Conservation (phyloP, 2,329 filamentous ascomycete species). For the Penicillium expansum region DNA sequence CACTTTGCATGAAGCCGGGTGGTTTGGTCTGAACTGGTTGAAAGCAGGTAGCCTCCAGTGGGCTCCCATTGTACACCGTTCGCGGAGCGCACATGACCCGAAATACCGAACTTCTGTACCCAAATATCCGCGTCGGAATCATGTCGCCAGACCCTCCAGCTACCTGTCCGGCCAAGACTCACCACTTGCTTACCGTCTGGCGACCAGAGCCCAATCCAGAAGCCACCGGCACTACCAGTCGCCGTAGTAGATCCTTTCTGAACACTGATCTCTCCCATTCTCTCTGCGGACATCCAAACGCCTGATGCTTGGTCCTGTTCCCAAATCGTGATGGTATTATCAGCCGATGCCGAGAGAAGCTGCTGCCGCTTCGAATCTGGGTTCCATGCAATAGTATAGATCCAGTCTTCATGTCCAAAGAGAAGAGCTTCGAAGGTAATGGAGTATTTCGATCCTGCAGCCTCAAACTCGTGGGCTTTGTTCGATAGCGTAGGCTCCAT, state of each 20-base stretch:
- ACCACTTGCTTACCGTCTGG: slow-evolving; percentile 71
- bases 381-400: slow-evolving; percentile 82
- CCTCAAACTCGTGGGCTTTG: slow-evolving; percentile 76
- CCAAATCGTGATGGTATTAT: slow-evolving; percentile 94
- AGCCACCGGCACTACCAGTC: slow-evolving; percentile 91
- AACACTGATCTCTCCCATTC: slow-evolving; percentile 88
- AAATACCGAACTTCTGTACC: slow-evolving; percentile 72
- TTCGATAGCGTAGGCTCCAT: slow-evolving; percentile 75
- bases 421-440: slow-evolving; percentile 92
- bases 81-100: slow-evolving; percentile 79
- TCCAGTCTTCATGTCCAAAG: slow-evolving; percentile 96
- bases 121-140: slow-evolving; percentile 63
- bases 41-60: slow-evolving; percentile 78
- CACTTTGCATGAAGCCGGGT: slow-evolving; percentile 82
- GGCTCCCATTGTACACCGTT: slow-evolving; percentile 82
- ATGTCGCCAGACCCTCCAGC: slow-evolving; percentile 84
- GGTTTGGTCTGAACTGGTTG: slow-evolving; percentile 88
- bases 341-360: slow-evolving; percentile 85
- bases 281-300: slow-evolving; percentile 82
- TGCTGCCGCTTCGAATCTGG: slow-evolving; percentile 58
- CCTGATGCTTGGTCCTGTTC: slow-evolving; percentile 78
- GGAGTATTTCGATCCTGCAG: slow-evolving; percentile 63
- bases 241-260: slow-evolving; percentile 96
- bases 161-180: slow-evolving; percentile 84
- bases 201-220: slow-evolving; percentile 94